Base-by-base conservation (phyloP, 2,329 filamentous ascomycete genomes). In the Samsoniella hepiali region DNA sequence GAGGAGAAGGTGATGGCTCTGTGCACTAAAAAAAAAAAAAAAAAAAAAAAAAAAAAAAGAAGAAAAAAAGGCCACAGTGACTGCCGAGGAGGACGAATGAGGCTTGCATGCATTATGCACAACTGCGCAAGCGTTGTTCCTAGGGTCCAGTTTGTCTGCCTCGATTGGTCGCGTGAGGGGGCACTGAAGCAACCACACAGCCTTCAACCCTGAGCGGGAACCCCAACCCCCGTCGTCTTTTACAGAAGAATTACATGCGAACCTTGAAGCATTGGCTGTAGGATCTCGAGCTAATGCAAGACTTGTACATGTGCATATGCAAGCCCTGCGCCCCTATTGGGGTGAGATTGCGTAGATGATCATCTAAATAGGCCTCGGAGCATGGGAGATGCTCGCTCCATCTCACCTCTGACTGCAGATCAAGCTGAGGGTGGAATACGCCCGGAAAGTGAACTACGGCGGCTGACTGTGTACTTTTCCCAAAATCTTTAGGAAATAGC, bases 241-340 rank as follows among this genome's bases (percentile, higher is more conserved):
- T 15, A 29, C 29, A 15, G 15, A 32, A 32, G 22, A 22, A 22
- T 22, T 22, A 22, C 22, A 22, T 22, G 29, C 11, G 29, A 32
- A 32, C 22, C 22, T 40, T 13, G 22, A 40, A 11, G 7, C 45
- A 49, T 22, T 32, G 47, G 29, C 47, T 13, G 9, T 5, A 17
- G n/a, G 7, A 9, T 31, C 7, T 15, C 8, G 4, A 49, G 22
- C 34, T 49, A n/a, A 49, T 58, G 56, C 32, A 49, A 49, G n/a
- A 29, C 44, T 58, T 58, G 56, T 58, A 29, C 56, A 58, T 58
- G n/a, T 58, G 56, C 56, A 58, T 58, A 58, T 49, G 44, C 56
- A 57, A 57, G 56, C 44, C 27, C 17, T 38, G 22, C 22, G 56
- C 44, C 44, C 47, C 32, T 38, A 29, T 34, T 44, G 40, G 22